A percentile compares a stretch with the other conserved stretches of the same genome.
Conservation (phyloP, 345 rosid species). For the Citrus australasica region DNA sequence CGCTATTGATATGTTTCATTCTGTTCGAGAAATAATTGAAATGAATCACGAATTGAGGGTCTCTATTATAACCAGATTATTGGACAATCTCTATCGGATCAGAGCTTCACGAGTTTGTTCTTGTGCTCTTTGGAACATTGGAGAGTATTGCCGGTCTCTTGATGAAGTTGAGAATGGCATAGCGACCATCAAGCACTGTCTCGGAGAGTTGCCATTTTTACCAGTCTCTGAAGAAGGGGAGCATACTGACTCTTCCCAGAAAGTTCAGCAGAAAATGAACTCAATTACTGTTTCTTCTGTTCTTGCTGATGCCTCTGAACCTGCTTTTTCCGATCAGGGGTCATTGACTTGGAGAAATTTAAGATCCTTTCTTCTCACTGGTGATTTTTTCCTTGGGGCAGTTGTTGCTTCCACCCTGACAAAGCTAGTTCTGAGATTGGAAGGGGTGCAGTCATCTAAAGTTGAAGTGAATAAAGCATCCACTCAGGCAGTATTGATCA, state of each 20-base stretch:
- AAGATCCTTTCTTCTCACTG: slow-evolving; percentile 85
- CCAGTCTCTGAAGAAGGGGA: slow-evolving; percentile 68
- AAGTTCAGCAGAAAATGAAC: slow-evolving; percentile 51
- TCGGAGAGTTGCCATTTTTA: slow-evolving; percentile 82
- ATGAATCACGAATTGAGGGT: slow-evolving; percentile 76
- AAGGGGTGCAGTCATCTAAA: slow-evolving; percentile 81
- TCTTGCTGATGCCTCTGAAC: slow-evolving; percentile 85
- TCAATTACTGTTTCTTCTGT: slow-evolving; percentile 63
- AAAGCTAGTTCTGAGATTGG: slow-evolving; percentile 87
- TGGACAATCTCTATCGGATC: slow-evolving; percentile 86
- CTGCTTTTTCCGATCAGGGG: slow-evolving; percentile 80
- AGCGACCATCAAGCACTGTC: slow-evolving; percentile 76
- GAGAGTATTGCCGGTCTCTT: slow-evolving; percentile 81
- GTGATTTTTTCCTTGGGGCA: slow-evolving; percentile 97
- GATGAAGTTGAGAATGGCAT: slow-evolving; percentile 85
- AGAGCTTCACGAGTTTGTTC: slow-evolving; percentile 83
- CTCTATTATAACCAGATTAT: slow-evolving; percentile 71
- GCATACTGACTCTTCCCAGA: slow-evolving; percentile 52
- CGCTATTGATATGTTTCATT: slow-evolving; percentile 67
- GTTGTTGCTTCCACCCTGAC: slow-evolving; percentile 90
- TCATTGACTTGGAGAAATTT: slow-evolving; percentile 68
- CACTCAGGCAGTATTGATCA: slow-evolving; percentile 68
- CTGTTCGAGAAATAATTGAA: slow-evolving; percentile 82
- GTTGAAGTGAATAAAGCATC: slow-evolving; percentile 70
- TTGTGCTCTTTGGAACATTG: slow-evolving; percentile 90